A percentile compares a stretch with the other conserved stretches of the same genome.
These are phyloP conservation scores for Neobulgaria alba DNA, from an alignment of 2,329 filamentous ascomycete genomes.

Conservation along the genomic window DNA sequence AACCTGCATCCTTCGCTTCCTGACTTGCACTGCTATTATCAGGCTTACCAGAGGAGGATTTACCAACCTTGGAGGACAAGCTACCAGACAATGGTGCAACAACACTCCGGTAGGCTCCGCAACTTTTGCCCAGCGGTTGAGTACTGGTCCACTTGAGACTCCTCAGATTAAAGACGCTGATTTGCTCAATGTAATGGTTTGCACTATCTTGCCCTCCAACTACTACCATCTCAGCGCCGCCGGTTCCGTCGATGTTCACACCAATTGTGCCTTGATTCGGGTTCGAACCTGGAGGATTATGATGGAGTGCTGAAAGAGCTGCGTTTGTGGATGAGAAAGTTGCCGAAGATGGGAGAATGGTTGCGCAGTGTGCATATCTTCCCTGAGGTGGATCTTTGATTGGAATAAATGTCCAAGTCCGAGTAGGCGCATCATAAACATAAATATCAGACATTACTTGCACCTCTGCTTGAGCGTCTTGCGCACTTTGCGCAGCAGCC, in stretches of 20 bases:
- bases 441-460: constrained; percentile 98
- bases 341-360: constrained; percentile 80
- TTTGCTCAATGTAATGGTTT: constrained; percentile 99
- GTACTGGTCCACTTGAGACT: constrained; percentile 95
- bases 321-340: constrained; percentile 78
- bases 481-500: constrained; percentile 30
- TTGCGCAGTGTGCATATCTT: constrained; percentile 92
- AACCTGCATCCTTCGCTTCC: constrained; percentile 48
- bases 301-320: constrained; percentile 76
- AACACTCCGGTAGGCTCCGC: constrained; percentile 92
- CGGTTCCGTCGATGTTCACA: constrained; percentile 79
- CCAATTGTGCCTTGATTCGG: constrained; percentile 84
- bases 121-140: constrained; percentile 78
- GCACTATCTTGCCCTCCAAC: constrained; percentile 92
- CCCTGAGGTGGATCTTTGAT: constrained; percentile 81
- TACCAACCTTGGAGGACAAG: constrained; percentile 58
- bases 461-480: constrained; percentile 72
- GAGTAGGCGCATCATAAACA: constrained; percentile 79
- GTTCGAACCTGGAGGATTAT: constrained; percentile 75
- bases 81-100: constrained; percentile 71
- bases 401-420: constrained; percentile 76
- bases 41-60: constrained; percentile 33
- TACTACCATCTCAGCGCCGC: constrained; percentile 93
- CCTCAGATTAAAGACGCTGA: constrained; percentile 93
- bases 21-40: constrained; percentile 38